phyloP scores from a whole-genome alignment of 768 basidiomycete genomes.

The Auricularia sp. region DNA sequence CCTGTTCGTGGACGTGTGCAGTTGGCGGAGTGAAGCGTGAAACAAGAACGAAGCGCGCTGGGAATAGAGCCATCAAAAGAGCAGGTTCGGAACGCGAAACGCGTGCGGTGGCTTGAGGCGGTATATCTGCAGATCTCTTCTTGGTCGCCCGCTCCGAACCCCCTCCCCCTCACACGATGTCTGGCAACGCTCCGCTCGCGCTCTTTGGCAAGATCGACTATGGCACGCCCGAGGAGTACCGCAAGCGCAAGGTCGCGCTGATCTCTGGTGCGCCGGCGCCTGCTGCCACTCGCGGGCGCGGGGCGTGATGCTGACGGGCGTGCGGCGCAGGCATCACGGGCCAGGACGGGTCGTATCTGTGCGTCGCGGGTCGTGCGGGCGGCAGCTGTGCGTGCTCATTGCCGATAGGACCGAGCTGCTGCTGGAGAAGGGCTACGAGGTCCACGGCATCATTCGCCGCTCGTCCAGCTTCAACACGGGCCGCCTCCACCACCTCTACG shows the following conservation, averaged over 20 bases:
- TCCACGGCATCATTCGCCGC: constrained; percentile 92
- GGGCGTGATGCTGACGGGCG: constrained; percentile 1
- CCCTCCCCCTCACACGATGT: not conserved
- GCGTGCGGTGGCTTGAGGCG: not conserved
- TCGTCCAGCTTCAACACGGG: constrained; percentile 98
- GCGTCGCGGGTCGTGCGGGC: constrained; percentile 24
- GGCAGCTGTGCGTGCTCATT: constrained; percentile 3
- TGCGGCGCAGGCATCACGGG: constrained; percentile 73
- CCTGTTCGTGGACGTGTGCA: too few relatives aligned
- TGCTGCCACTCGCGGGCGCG: not conserved
- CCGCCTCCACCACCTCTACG: constrained; percentile 86
- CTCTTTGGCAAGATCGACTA: constrained; percentile 45
- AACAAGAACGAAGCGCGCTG: too few relatives aligned
- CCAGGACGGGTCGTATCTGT: constrained; percentile 94
- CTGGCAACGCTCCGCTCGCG: constrained; percentile 17
- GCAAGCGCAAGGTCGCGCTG: constrained; percentile 85
- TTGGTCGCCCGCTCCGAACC: not conserved
- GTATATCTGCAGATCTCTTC: not conserved
- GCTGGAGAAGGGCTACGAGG: constrained; percentile 79
- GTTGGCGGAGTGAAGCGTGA: too few relatives aligned
- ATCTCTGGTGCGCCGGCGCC: constrained; percentile 61
- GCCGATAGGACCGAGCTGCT: constrained; percentile 65
- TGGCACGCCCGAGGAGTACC: constrained; percentile 71
- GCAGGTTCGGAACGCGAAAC: not conserved
- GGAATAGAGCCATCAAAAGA: not conserved